Evolutionary conservation across 1,139 yeast species (phyloP).

Genomic region (Debaryomyces singareniensis): DNA sequence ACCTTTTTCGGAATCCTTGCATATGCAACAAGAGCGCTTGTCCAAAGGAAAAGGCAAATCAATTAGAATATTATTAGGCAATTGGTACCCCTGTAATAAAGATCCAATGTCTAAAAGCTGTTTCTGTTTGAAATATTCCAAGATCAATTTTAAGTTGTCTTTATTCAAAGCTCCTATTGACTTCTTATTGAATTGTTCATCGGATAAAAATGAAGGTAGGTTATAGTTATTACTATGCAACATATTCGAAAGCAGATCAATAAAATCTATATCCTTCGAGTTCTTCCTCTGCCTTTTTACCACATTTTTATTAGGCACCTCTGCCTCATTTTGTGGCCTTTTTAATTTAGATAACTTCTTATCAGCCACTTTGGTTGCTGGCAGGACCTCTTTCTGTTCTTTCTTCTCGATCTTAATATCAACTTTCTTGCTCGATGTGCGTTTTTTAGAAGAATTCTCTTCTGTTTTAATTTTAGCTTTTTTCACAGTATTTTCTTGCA

Average conservation of each 20-base stretch:
- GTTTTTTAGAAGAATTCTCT: conserved; percentile 2
- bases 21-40: conserved; percentile 48
- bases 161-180: conserved; percentile 8
- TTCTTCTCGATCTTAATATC: too few relatives aligned
- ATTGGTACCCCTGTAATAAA: conserved; percentile 14
- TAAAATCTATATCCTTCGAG: conserved; percentile 1
- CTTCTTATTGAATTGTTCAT: conserved; percentile 10
- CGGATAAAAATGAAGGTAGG: conserved; percentile 7
- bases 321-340: not conserved
- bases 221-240: conserved; percentile 14
- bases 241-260: conserved; percentile 11
- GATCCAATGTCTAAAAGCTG: conserved; percentile 19
- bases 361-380: not conserved
- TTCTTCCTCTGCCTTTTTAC: conserved; percentile 1
- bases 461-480: conserved; percentile 2
- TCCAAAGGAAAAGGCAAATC: conserved; percentile 18
- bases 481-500: not conserved
- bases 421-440: too few relatives aligned
- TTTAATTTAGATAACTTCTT: not conserved
- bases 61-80: conserved; percentile 14
- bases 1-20: conserved; percentile 36
- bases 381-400: conserved; percentile 1
- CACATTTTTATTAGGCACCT: not conserved
- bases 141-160: conserved; percentile 7
- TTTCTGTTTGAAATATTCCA: conserved; percentile 12